Evolutionary conservation across 1,284 basidiomycete species (phyloP).

Genomic region (Sporisorium sorghi): DNA sequence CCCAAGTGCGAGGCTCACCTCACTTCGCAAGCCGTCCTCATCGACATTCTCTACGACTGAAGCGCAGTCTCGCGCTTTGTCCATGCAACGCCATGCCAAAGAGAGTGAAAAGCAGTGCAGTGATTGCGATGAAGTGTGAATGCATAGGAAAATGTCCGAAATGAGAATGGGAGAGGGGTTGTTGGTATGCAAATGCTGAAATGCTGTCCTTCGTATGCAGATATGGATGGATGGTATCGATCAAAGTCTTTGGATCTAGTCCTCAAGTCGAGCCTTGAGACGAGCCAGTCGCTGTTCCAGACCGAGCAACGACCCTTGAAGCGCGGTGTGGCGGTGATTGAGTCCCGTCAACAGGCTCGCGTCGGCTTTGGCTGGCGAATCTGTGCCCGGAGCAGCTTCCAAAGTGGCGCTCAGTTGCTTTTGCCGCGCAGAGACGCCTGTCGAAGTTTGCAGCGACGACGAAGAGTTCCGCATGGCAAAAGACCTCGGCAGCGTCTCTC

Average conservation of each 20-base stretch:
- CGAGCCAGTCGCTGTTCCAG: constrained; percentile 40
- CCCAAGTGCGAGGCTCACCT: constrained; percentile 61
- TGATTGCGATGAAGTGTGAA: background rate
- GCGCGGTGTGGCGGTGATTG: constrained; percentile 33
- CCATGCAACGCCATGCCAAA: no score
- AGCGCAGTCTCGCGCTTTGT: no score
- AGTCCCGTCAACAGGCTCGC: constrained; percentile 51
- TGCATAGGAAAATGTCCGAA: background rate
- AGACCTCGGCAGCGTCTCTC: constrained; percentile 26
- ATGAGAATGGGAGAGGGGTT: background rate
- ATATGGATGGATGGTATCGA: background rate
- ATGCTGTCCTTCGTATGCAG: background rate
- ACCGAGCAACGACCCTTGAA: constrained; percentile 45
- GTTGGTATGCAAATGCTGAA: constrained; percentile 1
- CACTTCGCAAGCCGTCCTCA: constrained; percentile 54
- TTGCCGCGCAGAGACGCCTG: background rate
- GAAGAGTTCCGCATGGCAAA: constrained; percentile 18
- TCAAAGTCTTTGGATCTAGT: constrained; percentile 4
- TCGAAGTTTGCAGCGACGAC: constrained; percentile 1
- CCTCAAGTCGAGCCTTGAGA: constrained; percentile 42
- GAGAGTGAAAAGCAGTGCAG: no score
- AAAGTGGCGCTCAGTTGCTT: constrained; percentile 3
- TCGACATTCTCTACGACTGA: constrained; percentile 53
- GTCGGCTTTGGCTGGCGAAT: constrained; percentile 31
- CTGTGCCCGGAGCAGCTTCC: constrained; percentile 8